These are phyloP conservation scores for Wilcoxina mikolae DNA, from an alignment of 495 filamentous ascomycete species.

Conservation along the genomic window DNA sequence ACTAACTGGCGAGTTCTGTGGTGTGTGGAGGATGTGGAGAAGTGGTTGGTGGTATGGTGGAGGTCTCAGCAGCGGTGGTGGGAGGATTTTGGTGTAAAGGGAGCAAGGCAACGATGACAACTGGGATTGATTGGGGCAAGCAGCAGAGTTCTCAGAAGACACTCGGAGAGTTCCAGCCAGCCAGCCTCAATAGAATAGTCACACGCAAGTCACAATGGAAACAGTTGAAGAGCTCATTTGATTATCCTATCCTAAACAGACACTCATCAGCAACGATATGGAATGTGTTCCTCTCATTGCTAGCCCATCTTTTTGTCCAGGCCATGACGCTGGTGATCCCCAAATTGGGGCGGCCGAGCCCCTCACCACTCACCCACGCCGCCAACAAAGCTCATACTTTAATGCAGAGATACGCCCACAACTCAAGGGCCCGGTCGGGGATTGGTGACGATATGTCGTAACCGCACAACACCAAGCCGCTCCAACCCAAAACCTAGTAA, in stretches of 20 bases:
- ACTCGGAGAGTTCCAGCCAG: neutral
- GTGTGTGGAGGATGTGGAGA: neutral
- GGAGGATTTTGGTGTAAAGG: neutral
- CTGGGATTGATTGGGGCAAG: neutral
- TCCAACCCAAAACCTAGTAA: too few species aligned
- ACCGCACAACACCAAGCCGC: neutral
- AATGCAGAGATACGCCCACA: neutral
- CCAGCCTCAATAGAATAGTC: neutral
- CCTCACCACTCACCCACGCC: neutral
- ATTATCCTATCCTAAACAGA: neutral
- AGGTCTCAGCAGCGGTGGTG: neutral
- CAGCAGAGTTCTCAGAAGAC: neutral
- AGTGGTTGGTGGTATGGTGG: neutral
- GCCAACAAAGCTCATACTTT: neutral
- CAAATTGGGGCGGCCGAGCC: neutral
- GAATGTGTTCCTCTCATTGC: neutral
- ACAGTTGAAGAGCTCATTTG: neutral
- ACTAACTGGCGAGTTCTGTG: neutral
- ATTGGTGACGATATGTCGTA: neutral
- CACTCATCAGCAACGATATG: neutral
- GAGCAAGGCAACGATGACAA: neutral
- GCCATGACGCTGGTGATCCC: neutral
- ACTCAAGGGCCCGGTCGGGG: neutral
- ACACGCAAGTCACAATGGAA: neutral
- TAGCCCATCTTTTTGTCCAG: neutral